Conservation (phyloP, 192 early-diverging fungal species). For the Backusella parvicylindrica region DNA sequence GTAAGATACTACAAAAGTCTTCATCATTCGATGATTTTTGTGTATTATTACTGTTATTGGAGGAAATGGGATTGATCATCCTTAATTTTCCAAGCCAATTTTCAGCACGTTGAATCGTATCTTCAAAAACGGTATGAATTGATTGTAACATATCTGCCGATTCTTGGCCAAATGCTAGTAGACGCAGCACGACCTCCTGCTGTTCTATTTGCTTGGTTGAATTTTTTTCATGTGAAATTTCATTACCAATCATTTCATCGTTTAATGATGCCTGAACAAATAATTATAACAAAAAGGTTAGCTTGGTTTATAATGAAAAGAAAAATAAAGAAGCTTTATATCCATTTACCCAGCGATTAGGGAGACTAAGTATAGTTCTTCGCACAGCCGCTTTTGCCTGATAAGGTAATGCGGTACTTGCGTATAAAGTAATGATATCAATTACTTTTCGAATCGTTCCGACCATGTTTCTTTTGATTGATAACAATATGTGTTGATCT, state of each 20-base stretch:
- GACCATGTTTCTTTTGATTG: constrained; percentile 72
- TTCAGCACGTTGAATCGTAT: constrained; percentile 66
- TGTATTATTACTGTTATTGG: background rate
- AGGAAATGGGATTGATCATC: constrained; percentile 12
- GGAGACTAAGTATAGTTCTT: constrained; percentile 76
- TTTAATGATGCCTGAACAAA: constrained; percentile 28
- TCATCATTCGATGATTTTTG: background rate
- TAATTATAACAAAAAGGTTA: background rate
- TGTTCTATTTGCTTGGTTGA: constrained; percentile 13
- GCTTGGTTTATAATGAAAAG: background rate
- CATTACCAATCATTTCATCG: constrained; percentile 10
- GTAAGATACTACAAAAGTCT: background rate
- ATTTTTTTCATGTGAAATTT: background rate
- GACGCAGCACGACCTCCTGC: constrained; percentile 56
- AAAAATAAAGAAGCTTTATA: background rate
- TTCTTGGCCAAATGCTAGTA: constrained; percentile 67
- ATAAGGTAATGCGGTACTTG: constrained; percentile 75
- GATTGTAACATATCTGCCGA: constrained; percentile 61
- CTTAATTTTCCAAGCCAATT: constrained; percentile 47
- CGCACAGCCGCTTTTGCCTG: constrained; percentile 74
- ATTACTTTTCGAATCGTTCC: constrained; percentile 80
- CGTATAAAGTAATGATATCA: constrained; percentile 79
- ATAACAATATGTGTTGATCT: constrained; percentile 13
- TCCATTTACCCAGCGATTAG: constrained; percentile 63
- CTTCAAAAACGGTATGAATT: constrained; percentile 60